Evolutionary conservation across 2,329 filamentous ascomycete genomes (phyloP), one percentile per base, ranked within the genome.

Genomic region (Fusarium tuaranense): DNA sequence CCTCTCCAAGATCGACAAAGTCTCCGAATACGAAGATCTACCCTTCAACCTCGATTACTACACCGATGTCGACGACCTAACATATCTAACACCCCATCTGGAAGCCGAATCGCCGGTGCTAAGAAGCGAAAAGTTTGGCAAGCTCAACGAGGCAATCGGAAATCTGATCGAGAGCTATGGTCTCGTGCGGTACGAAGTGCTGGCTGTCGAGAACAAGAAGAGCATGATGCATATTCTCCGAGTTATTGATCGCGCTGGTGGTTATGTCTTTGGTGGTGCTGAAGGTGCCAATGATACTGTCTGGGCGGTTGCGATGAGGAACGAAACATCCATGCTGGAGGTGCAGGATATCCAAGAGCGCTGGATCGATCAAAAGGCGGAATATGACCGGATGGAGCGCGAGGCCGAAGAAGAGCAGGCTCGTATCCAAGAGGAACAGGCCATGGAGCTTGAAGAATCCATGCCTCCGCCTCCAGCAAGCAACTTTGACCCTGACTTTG

Each of bases 31-130:
- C 80, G 92, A 94, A 57, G 91, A 94, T 30, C 88, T 99, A 0
- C 95, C 95, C 0, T 98, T 99, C 87, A 98, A 98, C 79, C 91
- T 99, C 69, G 95, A 98, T 75, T 99, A 93, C 83, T 99, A 98
- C 83, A 98, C 97, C 71, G 96, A 99, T 82, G 96, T 98, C 9
- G 95, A 99, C 83, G 95, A 98, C 79, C 89, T 99, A 5, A 90
- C 91, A 25, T 95, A 98, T 76, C 88, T 99, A 14, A 89, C 97
- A 1, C 95, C 95, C 2, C 88, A 92, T 70, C 90, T 99, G 48
- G 92, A 95, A 78, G 88, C 90, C 27, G 97, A 99, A 82, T 92
- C 93, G 2, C 91, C 94, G 0, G 89, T 87, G 7, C 84, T 93
- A 81, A 88, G 89, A 8, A 92, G 90, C 76, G 88, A 90, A 22